Conservation (phyloP, 192 early-diverging fungal species). For the Coemansia sp. region DNA sequence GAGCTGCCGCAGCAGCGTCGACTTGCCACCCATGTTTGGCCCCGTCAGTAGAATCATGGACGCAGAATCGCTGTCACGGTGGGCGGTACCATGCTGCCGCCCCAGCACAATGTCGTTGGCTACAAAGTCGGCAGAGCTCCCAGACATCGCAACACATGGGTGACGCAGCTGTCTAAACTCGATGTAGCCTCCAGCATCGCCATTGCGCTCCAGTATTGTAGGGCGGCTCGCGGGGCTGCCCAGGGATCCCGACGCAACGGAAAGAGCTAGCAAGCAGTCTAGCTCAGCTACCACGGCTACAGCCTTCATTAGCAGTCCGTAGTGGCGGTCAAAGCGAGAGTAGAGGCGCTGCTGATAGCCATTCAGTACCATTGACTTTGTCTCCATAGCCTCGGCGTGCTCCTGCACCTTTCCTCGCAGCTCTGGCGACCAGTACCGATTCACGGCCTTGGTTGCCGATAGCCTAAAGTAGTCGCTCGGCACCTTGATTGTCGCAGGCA, state of each 20-base stretch:
- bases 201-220: conserved; percentile 64
- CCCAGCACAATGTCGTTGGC: conserved; percentile 92
- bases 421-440: conserved; percentile 79
- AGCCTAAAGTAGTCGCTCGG: conserved; percentile 74
- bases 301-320: conserved; percentile 66
- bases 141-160: conserved; percentile 70
- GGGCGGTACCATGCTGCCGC: conserved; percentile 1
- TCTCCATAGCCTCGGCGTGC: conserved; percentile 80
- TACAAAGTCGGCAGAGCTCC: conserved; percentile 70
- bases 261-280: conserved; percentile 80
- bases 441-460: conserved; percentile 77
- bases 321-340: conserved; percentile 79
- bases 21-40: conserved; percentile 99
- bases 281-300: conserved; percentile 77
- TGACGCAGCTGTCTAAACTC: conserved; percentile 91
- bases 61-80: conserved; percentile 42
- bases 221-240: conserved; percentile 86
- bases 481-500: conserved; percentile 71
- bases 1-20: conserved; percentile 90
- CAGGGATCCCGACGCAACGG: conserved; percentile 61
- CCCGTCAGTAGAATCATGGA: conserved; percentile 89
- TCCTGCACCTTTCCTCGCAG: conserved; percentile 65
- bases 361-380: conserved; percentile 70
- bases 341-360: conserved; percentile 75
- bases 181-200: conserved; percentile 59